Evolutionary conservation across 306 rosid species (phyloP), one percentile per base, ranked within the genome.

Genomic region (Ceratonia siliqua): DNA sequence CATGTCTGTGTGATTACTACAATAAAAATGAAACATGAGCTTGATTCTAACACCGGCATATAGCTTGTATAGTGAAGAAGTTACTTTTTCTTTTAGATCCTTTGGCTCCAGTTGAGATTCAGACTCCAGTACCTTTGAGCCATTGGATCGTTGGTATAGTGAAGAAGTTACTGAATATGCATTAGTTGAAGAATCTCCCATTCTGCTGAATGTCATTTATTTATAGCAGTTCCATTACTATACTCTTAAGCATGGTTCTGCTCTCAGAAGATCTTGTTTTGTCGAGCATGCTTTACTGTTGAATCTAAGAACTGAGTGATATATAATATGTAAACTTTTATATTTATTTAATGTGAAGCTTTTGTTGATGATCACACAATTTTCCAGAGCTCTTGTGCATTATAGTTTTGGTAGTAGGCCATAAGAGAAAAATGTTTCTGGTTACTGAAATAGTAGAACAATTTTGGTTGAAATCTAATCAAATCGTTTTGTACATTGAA

Each of bases 21-120:
- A 67, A 82, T 70, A 70, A 62, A 67, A 41, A 45, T 43, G 83
- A 52, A 49, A 75, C 1, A 85, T 63, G 85, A 84, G 80, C 64
- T 73, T 88, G 87, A 83, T 89, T 83, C 93, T 94, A 90, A 92
- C 92, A 30, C 71, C 83, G 87, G 86, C 82, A 65, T 81, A 75
- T 81, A 70, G 72, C 59, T 70, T 89, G 94, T 94, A 88, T 82
- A 91, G 92, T 75, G 79, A 87, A 78, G 53, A 78, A 78, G 70
- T 45, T 67, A 82, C 73, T 22, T n/a, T n/a, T n/a, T n/a, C n/a
- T n/a, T n/a, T n/a, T n/a, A n/a, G n/a, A n/a, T n/a, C n/a, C n/a
- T n/a, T n/a, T n/a, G n/a, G n/a, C n/a, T n/a, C n/a, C n/a, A n/a
- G n/a, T n/a, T n/a, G n/a, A n/a, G n/a, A n/a, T n/a, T n/a, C n/a